These are phyloP conservation scores for Paracamarosporium sp. DNA, from an alignment of 2,329 filamentous ascomycete genomes.

Conservation along the genomic window DNA sequence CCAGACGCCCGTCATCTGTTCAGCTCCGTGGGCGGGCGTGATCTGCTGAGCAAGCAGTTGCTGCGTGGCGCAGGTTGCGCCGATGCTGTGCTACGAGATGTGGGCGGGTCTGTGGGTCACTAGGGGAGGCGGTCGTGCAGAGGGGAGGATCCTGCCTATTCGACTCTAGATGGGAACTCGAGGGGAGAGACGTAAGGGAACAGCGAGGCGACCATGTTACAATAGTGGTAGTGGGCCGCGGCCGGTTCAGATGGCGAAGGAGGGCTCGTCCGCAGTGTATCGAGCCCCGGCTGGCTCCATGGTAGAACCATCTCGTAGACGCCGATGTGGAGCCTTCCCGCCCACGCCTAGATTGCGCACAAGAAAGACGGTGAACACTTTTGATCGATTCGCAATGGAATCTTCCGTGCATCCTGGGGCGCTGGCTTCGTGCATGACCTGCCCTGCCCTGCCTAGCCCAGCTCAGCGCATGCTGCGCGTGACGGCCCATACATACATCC, in stretches of 20 bases:
- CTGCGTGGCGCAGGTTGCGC: slow-evolving; percentile 1
- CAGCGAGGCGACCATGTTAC: neutral
- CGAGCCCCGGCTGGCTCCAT: neutral
- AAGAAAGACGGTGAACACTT: slow-evolving; percentile 16
- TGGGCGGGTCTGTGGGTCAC: neutral
- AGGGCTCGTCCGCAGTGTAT: neutral
- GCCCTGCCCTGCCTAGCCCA: neutral
- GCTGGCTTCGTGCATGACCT: neutral
- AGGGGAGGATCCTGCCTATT: neutral
- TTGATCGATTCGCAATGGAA: slow-evolving; percentile 5
- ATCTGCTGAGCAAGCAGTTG: neutral
- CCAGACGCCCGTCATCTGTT: slow-evolving; percentile 8
- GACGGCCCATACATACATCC: neutral
- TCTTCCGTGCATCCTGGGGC: slow-evolving; percentile 6
- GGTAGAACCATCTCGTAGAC: neutral
- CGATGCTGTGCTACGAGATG: slow-evolving; percentile 4
- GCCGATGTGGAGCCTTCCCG: neutral
- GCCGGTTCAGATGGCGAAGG: neutral
- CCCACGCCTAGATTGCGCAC: neutral
- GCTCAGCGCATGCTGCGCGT: slow-evolving; percentile 3
- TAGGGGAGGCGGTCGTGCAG: neutral
- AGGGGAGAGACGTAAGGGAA: neutral
- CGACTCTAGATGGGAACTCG: neutral
- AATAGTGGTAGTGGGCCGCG: neutral
- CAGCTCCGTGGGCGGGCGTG: slow-evolving; percentile 2